Base-by-base conservation (phyloP, 176 grass and related monocot genomes). In the Triticum dicoccoides region DNA sequence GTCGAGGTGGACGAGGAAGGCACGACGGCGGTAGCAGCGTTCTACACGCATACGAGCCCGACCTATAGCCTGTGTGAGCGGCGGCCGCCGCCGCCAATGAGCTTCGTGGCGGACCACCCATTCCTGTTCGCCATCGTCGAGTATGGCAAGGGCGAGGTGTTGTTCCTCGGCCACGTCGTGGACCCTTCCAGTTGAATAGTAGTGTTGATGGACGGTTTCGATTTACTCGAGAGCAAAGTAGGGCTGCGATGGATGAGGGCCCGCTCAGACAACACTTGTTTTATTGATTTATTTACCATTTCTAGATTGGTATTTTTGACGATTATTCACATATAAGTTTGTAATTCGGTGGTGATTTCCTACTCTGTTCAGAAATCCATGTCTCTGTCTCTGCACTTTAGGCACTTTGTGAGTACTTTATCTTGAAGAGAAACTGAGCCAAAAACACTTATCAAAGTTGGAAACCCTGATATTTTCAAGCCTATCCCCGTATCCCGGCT, bases 1-100 rank as follows among this genome's bases (percentile, higher is more conserved):
- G 77, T 80, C 17, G 84, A 86, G 76, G 84, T 86, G 51, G 66
- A 86, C n/a, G 84, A 86, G 66, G 84, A 80, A 42, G 84, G 76
- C 76, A 86, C 76, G 11, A 58, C 23, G 17, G 66, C 76, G 25
- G 77, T 72, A 1, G 84, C 35, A 18, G 2, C 37, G 18, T 72
- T 11, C 4, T 61, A 32, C 24, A 0, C 0, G 5, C 0, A 0
- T 9, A 10, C 8, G 14, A 80, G 78, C 78, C 61, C 78, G 25
- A 1, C 1, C 8, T 80, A 66, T 11, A 5, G 7, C 58, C 7
- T 9, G 13, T 56, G 0, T 18, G n/a, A 11, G 61, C n/a, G 23
- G 2, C 79, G 39, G 37, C 35, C 11, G 84, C 65, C 49, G 11
- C 51, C 9, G 76, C 51, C 84, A 7, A 86, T 86, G 77, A 86